A percentile compares a stretch with the other conserved stretches of the same genome.
Evolutionary conservation across 306 rosid genomes (phyloP).

Genomic region (Boehmeria nivea): DNA sequence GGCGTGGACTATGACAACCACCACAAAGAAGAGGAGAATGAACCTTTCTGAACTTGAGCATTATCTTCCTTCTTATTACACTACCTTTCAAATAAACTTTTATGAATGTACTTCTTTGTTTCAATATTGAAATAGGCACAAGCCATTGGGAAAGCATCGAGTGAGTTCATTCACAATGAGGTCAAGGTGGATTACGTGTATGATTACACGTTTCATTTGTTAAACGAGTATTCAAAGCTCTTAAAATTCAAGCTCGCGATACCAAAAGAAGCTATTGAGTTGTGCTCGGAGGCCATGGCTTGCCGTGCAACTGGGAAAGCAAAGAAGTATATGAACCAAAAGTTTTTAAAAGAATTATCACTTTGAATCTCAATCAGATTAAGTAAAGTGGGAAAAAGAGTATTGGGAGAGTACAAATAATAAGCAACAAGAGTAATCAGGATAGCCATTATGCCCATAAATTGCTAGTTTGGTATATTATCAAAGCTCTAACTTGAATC

Average conservation of each 20-base stretch:
- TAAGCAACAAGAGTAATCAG: neutral
- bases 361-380: slow-evolving; percentile 3
- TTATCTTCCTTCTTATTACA: too few species aligned
- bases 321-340: slow-evolving; percentile 42
- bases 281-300: slow-evolving; percentile 44
- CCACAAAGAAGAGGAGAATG: too few species aligned
- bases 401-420: slow-evolving; percentile 22
- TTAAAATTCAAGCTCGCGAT: slow-evolving; percentile 40
- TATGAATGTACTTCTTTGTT: too few species aligned
- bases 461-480: too few species aligned
- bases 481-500: too few species aligned
- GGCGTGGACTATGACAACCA: too few species aligned
- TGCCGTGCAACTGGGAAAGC: slow-evolving; percentile 29
- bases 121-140: neutral
- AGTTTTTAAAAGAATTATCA: slow-evolving; percentile 24
- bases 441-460: neutral
- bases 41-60: too few species aligned
- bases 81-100: too few species aligned
- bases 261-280: slow-evolving; percentile 47
- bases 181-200: slow-evolving; percentile 61
- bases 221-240: slow-evolving; percentile 57
- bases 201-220: slow-evolving; percentile 68
- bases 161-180: slow-evolving; percentile 49
- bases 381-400: slow-evolving; percentile 55
- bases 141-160: slow-evolving; percentile 46